Percentiles rank a stretch among this genome's conserved stretches.
Conservation (phyloP, 208 protist genomes). For the Trypanosoma cruzi region DNA sequence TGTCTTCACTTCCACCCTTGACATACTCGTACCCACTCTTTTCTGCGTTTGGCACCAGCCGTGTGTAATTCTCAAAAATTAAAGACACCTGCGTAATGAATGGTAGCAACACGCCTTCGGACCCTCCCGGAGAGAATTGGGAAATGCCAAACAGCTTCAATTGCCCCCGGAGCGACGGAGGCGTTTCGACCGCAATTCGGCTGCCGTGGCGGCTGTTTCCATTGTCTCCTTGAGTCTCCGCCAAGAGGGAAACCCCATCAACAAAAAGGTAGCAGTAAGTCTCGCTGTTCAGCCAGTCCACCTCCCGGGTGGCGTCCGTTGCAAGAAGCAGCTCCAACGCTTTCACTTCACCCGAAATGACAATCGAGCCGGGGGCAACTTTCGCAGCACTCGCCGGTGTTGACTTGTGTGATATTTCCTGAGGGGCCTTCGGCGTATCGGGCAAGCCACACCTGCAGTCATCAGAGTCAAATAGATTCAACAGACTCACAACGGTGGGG, state of each 20-base stretch:
- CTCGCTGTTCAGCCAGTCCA: constrained; percentile 34
- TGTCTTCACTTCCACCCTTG: constrained; percentile 2
- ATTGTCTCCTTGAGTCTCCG: neutral
- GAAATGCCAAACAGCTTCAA: neutral
- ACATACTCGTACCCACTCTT: constrained; percentile 21
- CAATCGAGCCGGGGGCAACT: neutral
- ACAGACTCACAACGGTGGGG: neutral
- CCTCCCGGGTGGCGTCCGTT: constrained; percentile 28
- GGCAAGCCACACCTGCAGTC: neutral
- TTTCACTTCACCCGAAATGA: constrained; percentile 22
- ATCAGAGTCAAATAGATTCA: neutral
- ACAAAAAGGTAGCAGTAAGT: constrained; percentile 40
- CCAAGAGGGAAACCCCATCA: constrained; percentile 9
- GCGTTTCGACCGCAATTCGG: neutral
- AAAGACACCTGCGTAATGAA: constrained; percentile 8
- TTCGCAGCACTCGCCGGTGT: neutral
- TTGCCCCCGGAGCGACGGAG: neutral
- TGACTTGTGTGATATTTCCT: neutral
- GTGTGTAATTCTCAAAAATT: constrained; percentile 14
- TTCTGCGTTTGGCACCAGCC: constrained; percentile 13
- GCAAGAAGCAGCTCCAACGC: constrained; percentile 43
- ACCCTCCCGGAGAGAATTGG: neutral
- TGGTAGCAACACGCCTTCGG: neutral
- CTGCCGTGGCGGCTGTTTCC: neutral
- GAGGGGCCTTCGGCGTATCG: neutral